Evolutionary conservation across 2,329 filamentous ascomycete species (phyloP).

Genomic region (Plectosphaerella plurivora): DNA sequence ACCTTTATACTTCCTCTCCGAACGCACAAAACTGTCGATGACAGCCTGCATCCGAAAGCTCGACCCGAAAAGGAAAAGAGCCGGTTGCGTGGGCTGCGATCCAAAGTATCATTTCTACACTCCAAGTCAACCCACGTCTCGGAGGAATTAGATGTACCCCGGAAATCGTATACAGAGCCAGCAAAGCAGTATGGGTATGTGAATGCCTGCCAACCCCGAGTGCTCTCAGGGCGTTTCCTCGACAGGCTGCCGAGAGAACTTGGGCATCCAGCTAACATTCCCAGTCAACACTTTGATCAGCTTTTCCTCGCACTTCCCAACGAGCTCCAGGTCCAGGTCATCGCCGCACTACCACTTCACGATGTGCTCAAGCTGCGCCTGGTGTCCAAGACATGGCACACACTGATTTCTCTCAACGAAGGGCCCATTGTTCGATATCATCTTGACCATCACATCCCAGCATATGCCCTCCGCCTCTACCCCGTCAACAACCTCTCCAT

Average conservation of each 20-base stretch:
- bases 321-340: conserved; percentile 60
- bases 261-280: too few relatives aligned
- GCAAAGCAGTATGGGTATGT: conserved; percentile 19
- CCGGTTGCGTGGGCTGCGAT: conserved; percentile 35
- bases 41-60: not conserved
- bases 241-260: too few relatives aligned
- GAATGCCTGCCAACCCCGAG: not conserved
- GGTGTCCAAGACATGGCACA: conserved; percentile 55
- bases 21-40: conserved; percentile 28
- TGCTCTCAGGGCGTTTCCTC: too few relatives aligned
- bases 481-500: conserved; percentile 42
- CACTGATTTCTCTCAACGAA: conserved; percentile 56
- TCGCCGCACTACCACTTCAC: conserved; percentile 54
- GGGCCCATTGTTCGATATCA: conserved; percentile 58
- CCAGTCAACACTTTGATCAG: conserved; percentile 40
- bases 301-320: conserved; percentile 55
- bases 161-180: not conserved
- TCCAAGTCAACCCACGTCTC: conserved; percentile 21
- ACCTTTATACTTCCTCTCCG: conserved; percentile 48
- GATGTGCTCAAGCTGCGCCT: conserved; percentile 56
- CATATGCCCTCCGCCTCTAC: conserved; percentile 57
- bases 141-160: conserved; percentile 16
- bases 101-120: conserved; percentile 30
- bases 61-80: conserved; percentile 28
- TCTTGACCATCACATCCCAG: conserved; percentile 53